Percentiles rank a stretch among this genome's conserved stretches.
Conservation (phyloP, 805 yeast genomes). For the Lipomyces chichibuensis region DNA sequence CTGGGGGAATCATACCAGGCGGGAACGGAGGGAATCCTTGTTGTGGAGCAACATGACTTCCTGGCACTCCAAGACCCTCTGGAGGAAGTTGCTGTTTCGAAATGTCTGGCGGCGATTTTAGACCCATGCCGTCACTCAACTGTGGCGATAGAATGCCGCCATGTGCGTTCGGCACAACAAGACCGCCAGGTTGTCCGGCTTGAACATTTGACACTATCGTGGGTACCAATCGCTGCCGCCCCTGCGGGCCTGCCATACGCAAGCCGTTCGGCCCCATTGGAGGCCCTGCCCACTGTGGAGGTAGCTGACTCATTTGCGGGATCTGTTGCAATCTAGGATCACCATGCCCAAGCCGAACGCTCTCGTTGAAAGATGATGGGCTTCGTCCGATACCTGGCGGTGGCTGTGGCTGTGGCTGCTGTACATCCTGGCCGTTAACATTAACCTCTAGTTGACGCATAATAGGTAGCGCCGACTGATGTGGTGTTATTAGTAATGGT, state of each 20-base stretch:
- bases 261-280: not conserved
- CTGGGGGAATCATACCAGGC: conserved; percentile 8
- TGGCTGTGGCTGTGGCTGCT: not conserved
- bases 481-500: not conserved
- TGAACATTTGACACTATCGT: not conserved
- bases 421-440: not conserved
- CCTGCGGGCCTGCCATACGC: not conserved
- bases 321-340: not conserved
- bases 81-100: not conserved
- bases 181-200: not conserved
- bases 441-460: not conserved
- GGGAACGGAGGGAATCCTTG: conserved; percentile 3
- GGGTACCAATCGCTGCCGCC: not conserved
- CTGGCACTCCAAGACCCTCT: conserved; percentile 3
- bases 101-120: not conserved
- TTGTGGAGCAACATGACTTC: not conserved
- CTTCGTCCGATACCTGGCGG: not conserved
- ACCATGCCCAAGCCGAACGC: not conserved
- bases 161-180: not conserved
- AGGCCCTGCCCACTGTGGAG: not conserved
- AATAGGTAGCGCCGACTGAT: not conserved
- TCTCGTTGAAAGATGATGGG: not conserved
- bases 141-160: conserved; percentile 1
- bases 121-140: not conserved
- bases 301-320: not conserved